Base-by-base conservation (phyloP, 2,329 filamentous ascomycete species). In the Proliferodiscus dingleyae region DNA sequence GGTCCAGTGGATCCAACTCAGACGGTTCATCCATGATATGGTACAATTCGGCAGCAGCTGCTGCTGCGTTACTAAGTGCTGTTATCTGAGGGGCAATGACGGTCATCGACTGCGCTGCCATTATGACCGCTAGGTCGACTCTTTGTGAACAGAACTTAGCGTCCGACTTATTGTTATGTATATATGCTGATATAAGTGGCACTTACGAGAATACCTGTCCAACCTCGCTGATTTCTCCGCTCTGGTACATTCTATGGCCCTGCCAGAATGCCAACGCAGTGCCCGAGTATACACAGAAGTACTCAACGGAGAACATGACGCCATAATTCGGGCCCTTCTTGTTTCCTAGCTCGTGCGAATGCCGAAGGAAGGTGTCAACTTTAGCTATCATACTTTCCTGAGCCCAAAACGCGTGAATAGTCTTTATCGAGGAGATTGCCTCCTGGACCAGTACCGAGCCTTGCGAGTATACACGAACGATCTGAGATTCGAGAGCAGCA, bases 191-290 rank as follows among this genome's bases (percentile, higher is more conserved):
- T 19, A 63, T 65, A 50, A 71, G 8, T 18, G 16, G n/a, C 6
- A 36, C 32, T 6, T 36, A 36, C 66, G 70, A 74, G 22, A 75
- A 67, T 8, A 76, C 67, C 1, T 66, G 68, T 2, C 73, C 73
- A 0, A 69, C 62, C n/a, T 70, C 54, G 0, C 55, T 37, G 19
- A 75, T 71, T 51, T 75, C 71, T 1, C 71, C 72, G 1, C 56
- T 57, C 3, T 65, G 53, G 34, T 68, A 71, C 67, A 76, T 71
- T 34, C 63, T 60, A 49, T 75, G 66, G 0, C 73, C 74, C 47
- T 75, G 70, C 72, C 73, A 77, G 46, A 77, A 77, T 0, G 71
- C 71, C 3, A 77, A 61, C 1, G 64, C 71, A 48, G 73, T 73
- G 4, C 70, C 71, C 3, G 67, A 60, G 50, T 71, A 73, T 16